Evolutionary conservation across 768 basidiomycete species (phyloP), one percentile per base, ranked within the genome.

Genomic region (Tephrocybe rancida): DNA sequence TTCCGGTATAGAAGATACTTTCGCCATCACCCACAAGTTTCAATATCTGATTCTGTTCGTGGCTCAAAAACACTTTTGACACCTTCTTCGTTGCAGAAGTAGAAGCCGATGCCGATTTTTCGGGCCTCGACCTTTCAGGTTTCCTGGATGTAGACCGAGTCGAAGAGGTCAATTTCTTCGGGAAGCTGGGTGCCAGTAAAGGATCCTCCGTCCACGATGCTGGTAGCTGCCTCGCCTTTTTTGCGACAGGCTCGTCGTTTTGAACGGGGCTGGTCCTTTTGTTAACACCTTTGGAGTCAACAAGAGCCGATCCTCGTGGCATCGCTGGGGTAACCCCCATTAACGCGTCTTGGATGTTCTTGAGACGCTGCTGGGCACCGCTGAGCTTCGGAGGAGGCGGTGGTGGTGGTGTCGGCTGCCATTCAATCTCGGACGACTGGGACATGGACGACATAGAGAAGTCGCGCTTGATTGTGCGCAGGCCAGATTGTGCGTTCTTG

Each of bases 1-100:
- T 93, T 24, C 97, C 97, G 1, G 96, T 99, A 69, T 98, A 99
- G 64, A 99, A 99, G 26, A 98, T 64, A 62, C 86, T 96, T 42
- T 85, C 69, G 2, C 84, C 85, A 11, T 82, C 75, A 29, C 86
- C 74, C 1, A 95, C 95, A 30, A 97, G 76, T 53, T 82, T 79
- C 55, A 97, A 73, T 44, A 99, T 91, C 54, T 88, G 82, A 47
- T 76, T 85, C 70, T 99, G 97, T 64, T 98, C 95, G 54, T 80
- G 71, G 68, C 94, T 96, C 54, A 98, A 76, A 57, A 83, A 80
- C 18, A 94, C 70, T 1, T 70, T 56, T 2, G 81, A 61, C 4
- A 75, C 54, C 48, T 76, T 73, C 52, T 71, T 69, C 19, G 59
- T 48, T 29, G 58, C 52, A 21, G 65, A 51, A 5, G 65, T 50